These are phyloP conservation scores for Ophiocordyceps polyrhachis-furcata DNA, from an alignment of 2,329 filamentous ascomycete genomes.

Conservation along the genomic window DNA sequence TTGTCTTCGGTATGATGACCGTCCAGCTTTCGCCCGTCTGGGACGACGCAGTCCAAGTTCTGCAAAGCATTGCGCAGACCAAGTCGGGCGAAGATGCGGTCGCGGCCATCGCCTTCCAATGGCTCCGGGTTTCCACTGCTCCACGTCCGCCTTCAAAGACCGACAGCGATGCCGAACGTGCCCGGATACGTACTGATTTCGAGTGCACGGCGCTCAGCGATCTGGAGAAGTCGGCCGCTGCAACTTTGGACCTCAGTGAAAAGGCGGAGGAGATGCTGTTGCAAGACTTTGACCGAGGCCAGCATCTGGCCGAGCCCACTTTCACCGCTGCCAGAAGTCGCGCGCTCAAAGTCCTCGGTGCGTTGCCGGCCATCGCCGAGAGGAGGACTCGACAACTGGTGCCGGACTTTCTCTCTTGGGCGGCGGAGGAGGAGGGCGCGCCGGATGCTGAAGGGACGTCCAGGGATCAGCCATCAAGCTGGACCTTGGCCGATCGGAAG, in stretches of 20 bases:
- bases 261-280: conserved; percentile 40
- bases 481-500: conserved; percentile 68
- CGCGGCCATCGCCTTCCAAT: conserved; percentile 54
- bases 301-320: conserved; percentile 31
- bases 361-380: conserved; percentile 61
- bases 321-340: conserved; percentile 48
- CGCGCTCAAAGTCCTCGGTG: conserved; percentile 59
- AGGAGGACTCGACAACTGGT: conserved; percentile 71
- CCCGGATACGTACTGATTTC: conserved; percentile 47
- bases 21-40: conserved; percentile 71
- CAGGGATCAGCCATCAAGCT: conserved; percentile 24
- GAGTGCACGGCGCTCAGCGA: conserved; percentile 60
- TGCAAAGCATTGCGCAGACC: conserved; percentile 56
- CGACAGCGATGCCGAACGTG: conserved; percentile 13
- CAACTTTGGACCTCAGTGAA: conserved; percentile 32
- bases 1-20: conserved; percentile 77
- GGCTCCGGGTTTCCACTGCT: conserved; percentile 45
- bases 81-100: conserved; percentile 56
- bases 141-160: conserved; percentile 27
- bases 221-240: conserved; percentile 32
- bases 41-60: conserved; percentile 60
- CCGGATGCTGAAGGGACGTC: conserved; percentile 17
- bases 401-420: conserved; percentile 72
- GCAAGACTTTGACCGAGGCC: conserved; percentile 43
- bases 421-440: conserved; percentile 32